Percentiles rank a stretch among this genome's conserved stretches.
Evolutionary conservation across 1,139 yeast genomes (phyloP).

Genomic region (Wickerhamiella pararugosa): DNA sequence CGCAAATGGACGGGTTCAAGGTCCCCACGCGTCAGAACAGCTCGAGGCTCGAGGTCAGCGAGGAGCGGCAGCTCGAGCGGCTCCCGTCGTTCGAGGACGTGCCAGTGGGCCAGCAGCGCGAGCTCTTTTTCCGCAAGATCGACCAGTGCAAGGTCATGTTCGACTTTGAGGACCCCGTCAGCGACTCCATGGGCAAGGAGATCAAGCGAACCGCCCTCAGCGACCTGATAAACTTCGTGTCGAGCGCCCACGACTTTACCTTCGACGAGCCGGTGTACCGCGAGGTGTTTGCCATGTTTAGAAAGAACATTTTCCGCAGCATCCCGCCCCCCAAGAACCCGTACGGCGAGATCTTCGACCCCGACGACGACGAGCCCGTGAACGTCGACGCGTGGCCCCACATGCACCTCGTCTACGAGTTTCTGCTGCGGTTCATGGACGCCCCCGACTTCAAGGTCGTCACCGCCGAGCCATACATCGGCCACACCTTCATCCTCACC

Average conservation of each 20-base stretch:
- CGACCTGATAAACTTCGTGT: constrained; percentile 77
- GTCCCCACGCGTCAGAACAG: constrained; percentile 91
- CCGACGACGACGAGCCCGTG: constrained; percentile 98
- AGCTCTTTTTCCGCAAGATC: constrained; percentile 69
- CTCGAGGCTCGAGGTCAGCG: constrained; percentile 69
- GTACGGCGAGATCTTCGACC: constrained; percentile 87
- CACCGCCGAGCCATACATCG: constrained; percentile 83
- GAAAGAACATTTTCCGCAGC: constrained; percentile 77
- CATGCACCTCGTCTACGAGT: constrained; percentile 92
- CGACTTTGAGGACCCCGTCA: constrained; percentile 87
- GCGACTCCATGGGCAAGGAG: constrained; percentile 85
- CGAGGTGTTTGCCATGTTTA: constrained; percentile 82
- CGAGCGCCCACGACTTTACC: constrained; percentile 55
- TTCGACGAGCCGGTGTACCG: constrained; percentile 85
- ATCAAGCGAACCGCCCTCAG: constrained; percentile 73
- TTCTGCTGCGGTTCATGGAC: constrained; percentile 82
- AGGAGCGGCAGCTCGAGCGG: constrained; percentile 59
- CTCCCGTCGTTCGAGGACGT: constrained; percentile 87
- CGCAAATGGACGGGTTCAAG: constrained; percentile 42
- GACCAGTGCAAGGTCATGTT: constrained; percentile 92
- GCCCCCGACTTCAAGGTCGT: constrained; percentile 91
- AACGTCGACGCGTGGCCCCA: constrained; percentile 98
- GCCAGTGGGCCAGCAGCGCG: constrained; percentile 68
- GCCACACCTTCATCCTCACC: constrained; percentile 69
- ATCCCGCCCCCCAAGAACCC: constrained; percentile 98